These are phyloP conservation scores for Juglanconis juglandina DNA, from an alignment of 2,329 filamentous ascomycete species.

Conservation along the genomic window DNA sequence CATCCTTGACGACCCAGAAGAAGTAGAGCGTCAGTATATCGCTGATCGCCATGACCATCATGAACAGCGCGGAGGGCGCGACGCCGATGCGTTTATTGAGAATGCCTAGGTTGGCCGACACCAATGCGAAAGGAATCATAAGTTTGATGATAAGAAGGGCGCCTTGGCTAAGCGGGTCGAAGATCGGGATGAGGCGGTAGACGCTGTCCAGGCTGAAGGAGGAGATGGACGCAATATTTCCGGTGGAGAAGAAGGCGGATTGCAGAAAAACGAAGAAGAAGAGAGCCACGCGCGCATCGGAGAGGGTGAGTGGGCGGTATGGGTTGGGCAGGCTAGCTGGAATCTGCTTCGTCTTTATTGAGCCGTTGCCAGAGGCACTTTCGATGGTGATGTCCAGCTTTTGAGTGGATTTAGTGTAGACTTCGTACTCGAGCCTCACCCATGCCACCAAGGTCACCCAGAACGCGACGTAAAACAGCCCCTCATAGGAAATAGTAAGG, in stretches of 20 bases:
- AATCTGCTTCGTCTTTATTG: slow-evolving; percentile 9
- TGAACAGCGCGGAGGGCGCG: slow-evolving; percentile 85
- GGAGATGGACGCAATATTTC: slow-evolving; percentile 90
- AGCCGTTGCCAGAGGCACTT: not conserved
- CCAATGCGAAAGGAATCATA: slow-evolving; percentile 86
- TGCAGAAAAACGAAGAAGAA: slow-evolving; percentile 96
- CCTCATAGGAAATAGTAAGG: slow-evolving; percentile 94
- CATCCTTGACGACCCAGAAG: slow-evolving; percentile 96
- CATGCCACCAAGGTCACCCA: slow-evolving; percentile 78
- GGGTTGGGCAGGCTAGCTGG: slow-evolving; percentile 21
- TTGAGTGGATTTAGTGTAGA: slow-evolving; percentile 48
- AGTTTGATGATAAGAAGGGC: slow-evolving; percentile 85
- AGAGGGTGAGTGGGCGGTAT: slow-evolving; percentile 67
- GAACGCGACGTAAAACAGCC: slow-evolving; percentile 91
- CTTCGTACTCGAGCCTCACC: slow-evolving; percentile 85
- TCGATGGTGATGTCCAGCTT: slow-evolving; percentile 15
- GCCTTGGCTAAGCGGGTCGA: slow-evolving; percentile 88
- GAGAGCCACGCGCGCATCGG: slow-evolving; percentile 83
- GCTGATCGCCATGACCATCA: slow-evolving; percentile 87
- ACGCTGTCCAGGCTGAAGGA: slow-evolving; percentile 93
- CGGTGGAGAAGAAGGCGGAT: slow-evolving; percentile 94
- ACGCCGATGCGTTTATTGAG: slow-evolving; percentile 81
- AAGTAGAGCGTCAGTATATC: slow-evolving; percentile 93
- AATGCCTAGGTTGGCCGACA: slow-evolving; percentile 91
- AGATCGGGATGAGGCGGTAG: slow-evolving; percentile 79